These are phyloP conservation scores for Pelargonium nanum DNA, from an alignment of 345 rosid genomes.

Conservation along the genomic window DNA sequence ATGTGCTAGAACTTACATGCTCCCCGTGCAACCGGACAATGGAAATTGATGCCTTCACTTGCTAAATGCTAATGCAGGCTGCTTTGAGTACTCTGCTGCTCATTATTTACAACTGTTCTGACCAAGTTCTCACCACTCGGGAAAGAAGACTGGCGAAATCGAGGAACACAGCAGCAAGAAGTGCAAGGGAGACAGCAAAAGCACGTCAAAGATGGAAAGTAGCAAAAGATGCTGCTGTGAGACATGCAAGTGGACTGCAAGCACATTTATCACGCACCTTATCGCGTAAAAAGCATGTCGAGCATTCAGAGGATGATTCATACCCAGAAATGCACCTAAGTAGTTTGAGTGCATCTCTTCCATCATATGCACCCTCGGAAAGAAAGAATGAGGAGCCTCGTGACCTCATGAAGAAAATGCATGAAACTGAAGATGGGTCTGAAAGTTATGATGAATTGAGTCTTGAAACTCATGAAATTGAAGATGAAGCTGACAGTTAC, in stretches of 20 bases:
- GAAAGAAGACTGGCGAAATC: conserved; percentile 70
- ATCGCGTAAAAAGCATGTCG: conserved; percentile 31
- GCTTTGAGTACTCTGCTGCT: conserved; percentile 53
- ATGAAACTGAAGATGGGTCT: conserved; percentile 36
- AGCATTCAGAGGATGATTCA: conserved; percentile 26
- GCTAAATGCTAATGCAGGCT: background rate
- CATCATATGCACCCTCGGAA: conserved; percentile 6
- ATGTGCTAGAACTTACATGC: background rate
- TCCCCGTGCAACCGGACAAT: background rate
- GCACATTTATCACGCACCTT: conserved; percentile 49
- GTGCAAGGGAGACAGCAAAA: conserved; percentile 52
- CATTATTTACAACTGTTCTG: conserved; percentile 81
- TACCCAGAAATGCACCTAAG: conserved; percentile 22
- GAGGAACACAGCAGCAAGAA: conserved; percentile 78
- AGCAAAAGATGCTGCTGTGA: conserved; percentile 60
- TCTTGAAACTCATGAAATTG: conserved; percentile 35
- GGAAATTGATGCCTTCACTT: background rate
- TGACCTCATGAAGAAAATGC: conserved; percentile 18
- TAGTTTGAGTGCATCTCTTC: conserved; percentile 18
- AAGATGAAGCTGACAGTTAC: conserved; percentile 22
- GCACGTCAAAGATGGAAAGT: conserved; percentile 72
- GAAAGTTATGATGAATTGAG: no score
- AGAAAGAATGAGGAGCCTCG: conserved; percentile 29
- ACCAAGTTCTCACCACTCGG: conserved; percentile 65
- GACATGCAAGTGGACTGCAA: conserved; percentile 58